Conservation (phyloP, 2,329 filamentous ascomycete genomes). For the Lachnellula suecica region DNA sequence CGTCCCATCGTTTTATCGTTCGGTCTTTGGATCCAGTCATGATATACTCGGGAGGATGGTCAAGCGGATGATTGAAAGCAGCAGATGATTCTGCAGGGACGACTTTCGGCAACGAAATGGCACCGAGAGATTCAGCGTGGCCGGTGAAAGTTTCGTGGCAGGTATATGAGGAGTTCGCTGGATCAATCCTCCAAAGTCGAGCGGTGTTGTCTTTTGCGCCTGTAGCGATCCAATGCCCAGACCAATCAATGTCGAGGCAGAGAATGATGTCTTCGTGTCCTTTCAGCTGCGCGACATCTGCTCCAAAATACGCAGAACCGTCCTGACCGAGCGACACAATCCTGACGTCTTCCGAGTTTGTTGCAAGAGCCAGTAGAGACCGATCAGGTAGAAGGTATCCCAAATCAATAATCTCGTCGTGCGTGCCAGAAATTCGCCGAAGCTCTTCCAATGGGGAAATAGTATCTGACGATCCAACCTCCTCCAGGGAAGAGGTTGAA, state of each 20-base stretch:
- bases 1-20: slow-evolving; percentile 93
- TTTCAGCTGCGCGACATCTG: slow-evolving; percentile 81
- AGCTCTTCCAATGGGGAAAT: slow-evolving; percentile 42
- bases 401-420: slow-evolving; percentile 96
- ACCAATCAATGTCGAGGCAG: slow-evolving; percentile 92
- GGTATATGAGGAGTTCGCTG: slow-evolving; percentile 69
- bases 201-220: slow-evolving; percentile 97
- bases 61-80: slow-evolving; percentile 71
- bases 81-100: slow-evolving; percentile 67
- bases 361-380: slow-evolving; percentile 84
- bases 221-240: slow-evolving; percentile 93
- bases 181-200: slow-evolving; percentile 84
- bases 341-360: slow-evolving; percentile 90
- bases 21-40: slow-evolving; percentile 93
- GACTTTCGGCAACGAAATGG: slow-evolving; percentile 77
- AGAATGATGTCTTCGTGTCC: slow-evolving; percentile 97
- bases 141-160: slow-evolving; percentile 84
- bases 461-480: slow-evolving; percentile 34
- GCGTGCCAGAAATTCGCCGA: slow-evolving; percentile 87
- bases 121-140: slow-evolving; percentile 90
- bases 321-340: slow-evolving; percentile 67
- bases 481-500: slow-evolving; percentile 46
- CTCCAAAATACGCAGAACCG: slow-evolving; percentile 69
- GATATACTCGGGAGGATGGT: slow-evolving; percentile 78
- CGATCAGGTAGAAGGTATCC: slow-evolving; percentile 80